These are phyloP conservation scores for Ceratocystis alfenasii DNA, from an alignment of 2,329 filamentous ascomycete species.

Conservation along the genomic window DNA sequence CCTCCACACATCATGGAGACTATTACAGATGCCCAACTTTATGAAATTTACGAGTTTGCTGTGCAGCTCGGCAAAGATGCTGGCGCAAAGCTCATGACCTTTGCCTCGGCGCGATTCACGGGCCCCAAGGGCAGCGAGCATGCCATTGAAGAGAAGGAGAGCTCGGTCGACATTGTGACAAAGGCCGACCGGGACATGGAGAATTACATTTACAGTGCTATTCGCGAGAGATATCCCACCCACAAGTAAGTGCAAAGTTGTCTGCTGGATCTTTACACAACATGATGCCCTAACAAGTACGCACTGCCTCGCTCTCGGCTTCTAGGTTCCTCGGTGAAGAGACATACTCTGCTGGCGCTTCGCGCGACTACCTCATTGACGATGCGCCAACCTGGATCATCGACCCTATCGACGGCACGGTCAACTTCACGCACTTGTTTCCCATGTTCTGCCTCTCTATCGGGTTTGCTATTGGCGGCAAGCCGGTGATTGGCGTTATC, in stretches of 20 bases:
- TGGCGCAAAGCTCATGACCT: conserved; percentile 53
- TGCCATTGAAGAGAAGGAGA: conserved; percentile 50
- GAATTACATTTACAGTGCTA: conserved; percentile 26
- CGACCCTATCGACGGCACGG: conserved; percentile 67
- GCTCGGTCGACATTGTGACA: conserved; percentile 64
- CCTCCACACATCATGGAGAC: background rate
- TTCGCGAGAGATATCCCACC: conserved; percentile 47
- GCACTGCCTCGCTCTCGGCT: background rate
- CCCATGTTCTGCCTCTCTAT: conserved; percentile 75
- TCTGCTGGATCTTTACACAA: background rate
- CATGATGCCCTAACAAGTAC: background rate
- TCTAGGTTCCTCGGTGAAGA: conserved; percentile 65
- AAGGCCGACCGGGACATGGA: conserved; percentile 57
- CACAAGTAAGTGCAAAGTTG: conserved; percentile 44
- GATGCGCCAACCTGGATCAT: conserved; percentile 59
- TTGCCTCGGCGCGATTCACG: conserved; percentile 43
- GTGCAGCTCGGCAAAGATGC: conserved; percentile 58
- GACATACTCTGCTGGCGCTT: conserved; percentile 55
- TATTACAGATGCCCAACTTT: conserved; percentile 8
- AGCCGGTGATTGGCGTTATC: conserved; percentile 57
- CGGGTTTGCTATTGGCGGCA: conserved; percentile 48
- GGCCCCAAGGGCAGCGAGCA: conserved; percentile 26
- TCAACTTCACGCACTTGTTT: conserved; percentile 71
- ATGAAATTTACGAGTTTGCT: conserved; percentile 48
- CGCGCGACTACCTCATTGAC: conserved; percentile 55